A percentile compares a stretch with the other conserved stretches of the same genome.
Conservation (phyloP, 1,284 basidiomycete genomes). For the Erythrobasidium hasegawianum region DNA sequence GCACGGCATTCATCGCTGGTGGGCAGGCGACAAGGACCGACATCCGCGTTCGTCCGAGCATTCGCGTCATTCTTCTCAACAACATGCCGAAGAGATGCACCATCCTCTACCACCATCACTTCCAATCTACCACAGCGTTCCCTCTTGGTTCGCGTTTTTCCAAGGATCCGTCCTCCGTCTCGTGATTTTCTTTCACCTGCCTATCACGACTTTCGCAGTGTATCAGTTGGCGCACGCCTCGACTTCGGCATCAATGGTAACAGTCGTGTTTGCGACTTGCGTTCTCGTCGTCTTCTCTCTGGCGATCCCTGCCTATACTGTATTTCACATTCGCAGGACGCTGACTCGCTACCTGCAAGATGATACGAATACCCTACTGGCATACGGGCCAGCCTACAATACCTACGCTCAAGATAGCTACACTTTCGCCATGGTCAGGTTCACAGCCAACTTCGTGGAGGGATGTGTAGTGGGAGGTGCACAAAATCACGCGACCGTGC, state of each 20-base stretch:
- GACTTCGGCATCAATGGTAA: conserved; percentile 56
- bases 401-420: conserved; percentile 88
- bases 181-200: conserved; percentile 62
- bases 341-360: conserved; percentile 89
- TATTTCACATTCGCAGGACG: conserved; percentile 70
- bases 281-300: conserved; percentile 76
- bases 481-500: conserved; percentile 81
- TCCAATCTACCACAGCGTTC: conserved; percentile 10
- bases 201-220: background rate
- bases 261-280: conserved; percentile 66
- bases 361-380: conserved; percentile 81
- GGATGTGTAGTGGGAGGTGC: conserved; percentile 81
- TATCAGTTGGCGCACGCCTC: conserved; percentile 60
- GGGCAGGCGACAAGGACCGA: conserved; percentile 31
- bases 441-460: conserved; percentile 73
- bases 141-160: conserved; percentile 47
- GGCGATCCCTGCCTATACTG: conserved; percentile 67
- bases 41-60: background rate
- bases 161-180: conserved; percentile 87
- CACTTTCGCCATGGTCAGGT: conserved; percentile 75
- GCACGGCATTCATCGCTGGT: conserved; percentile 23
- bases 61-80: background rate
- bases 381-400: conserved; percentile 91
- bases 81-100: conserved; percentile 14
- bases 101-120: background rate